phyloP scores from a whole-genome alignment of 148 eudicot genomes.

The Gaultheria prostrata region DNA sequence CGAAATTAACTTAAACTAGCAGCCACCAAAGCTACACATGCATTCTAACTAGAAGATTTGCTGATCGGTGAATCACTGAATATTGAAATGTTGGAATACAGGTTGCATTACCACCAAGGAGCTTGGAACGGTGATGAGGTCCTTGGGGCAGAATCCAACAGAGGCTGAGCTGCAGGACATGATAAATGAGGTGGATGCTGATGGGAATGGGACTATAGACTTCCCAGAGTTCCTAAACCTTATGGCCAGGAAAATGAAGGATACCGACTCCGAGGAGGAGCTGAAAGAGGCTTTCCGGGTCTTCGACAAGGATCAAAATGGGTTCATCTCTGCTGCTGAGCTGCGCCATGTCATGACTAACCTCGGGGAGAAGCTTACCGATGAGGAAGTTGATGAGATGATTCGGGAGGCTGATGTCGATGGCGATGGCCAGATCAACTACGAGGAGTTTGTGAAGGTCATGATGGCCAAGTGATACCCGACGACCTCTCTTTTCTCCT shows the following conservation, averaged over 20 bases:
- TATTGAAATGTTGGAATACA: conserved; percentile 17
- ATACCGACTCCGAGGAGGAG: conserved; percentile 81
- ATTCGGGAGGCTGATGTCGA: conserved; percentile 34
- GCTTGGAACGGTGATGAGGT: conserved; percentile 88
- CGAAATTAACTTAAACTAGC: not conserved
- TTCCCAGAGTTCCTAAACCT: conserved; percentile 77
- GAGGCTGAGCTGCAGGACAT: conserved; percentile 85
- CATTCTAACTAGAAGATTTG: not conserved
- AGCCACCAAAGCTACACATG: not conserved
- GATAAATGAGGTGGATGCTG: conserved; percentile 75
- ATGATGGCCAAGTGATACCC: conserved; percentile 62
- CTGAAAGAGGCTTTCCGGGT: conserved; percentile 82
- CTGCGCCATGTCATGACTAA: conserved; percentile 88
- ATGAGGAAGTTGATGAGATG: conserved; percentile 86
- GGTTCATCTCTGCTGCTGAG: conserved; percentile 83
- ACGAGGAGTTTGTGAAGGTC: conserved; percentile 76
- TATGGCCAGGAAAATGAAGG: conserved; percentile 84
- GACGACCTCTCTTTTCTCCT: not conserved
- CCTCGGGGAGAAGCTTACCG: conserved; percentile 78
- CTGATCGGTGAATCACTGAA: not conserved
- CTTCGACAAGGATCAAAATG: conserved; percentile 80
- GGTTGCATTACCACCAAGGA: conserved; percentile 88
- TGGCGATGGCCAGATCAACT: conserved; percentile 81
- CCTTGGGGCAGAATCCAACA: conserved; percentile 77
- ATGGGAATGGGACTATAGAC: conserved; percentile 72